These are phyloP conservation scores for Amniculicola lignicola DNA, from an alignment of 495 filamentous ascomycete species.

Conservation along the genomic window DNA sequence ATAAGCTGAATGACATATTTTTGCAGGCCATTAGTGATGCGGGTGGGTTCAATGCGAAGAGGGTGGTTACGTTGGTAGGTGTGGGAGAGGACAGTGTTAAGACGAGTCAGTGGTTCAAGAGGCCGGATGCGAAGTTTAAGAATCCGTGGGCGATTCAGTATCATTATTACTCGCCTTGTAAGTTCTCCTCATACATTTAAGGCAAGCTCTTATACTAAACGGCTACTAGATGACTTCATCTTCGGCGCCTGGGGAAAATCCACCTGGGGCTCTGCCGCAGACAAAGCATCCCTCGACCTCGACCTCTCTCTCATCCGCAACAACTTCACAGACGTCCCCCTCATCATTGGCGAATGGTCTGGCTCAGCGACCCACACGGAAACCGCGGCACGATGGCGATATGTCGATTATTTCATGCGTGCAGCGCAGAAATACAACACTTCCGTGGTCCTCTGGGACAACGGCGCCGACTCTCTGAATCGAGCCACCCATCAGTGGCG, in stretches of 20 bases:
- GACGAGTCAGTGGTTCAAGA: constrained; percentile 54
- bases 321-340: constrained; percentile 55
- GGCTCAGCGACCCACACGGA: constrained; percentile 51
- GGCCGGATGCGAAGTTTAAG: constrained; percentile 45
- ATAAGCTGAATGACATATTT: constrained; percentile 58
- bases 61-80: constrained; percentile 58
- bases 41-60: constrained; percentile 54
- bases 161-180: constrained; percentile 62
- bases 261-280: constrained; percentile 56
- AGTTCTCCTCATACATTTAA: constrained; percentile 19
- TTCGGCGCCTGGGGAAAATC: constrained; percentile 59
- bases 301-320: constrained; percentile 52
- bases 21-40: constrained; percentile 53
- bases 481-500: constrained; percentile 49
- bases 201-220: constrained; percentile 10
- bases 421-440: constrained; percentile 49
- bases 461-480: constrained; percentile 50
- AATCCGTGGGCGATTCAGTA: constrained; percentile 63
- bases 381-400: constrained; percentile 56
- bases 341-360: constrained; percentile 60
- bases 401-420: constrained; percentile 53
- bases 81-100: constrained; percentile 51
- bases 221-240: constrained; percentile 46
- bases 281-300: constrained; percentile 50
- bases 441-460: constrained; percentile 57